Percentiles rank a stretch among this genome's conserved stretches.
Conservation (phyloP, 139 green algal genomes). For the Picochlorum sp. region DNA sequence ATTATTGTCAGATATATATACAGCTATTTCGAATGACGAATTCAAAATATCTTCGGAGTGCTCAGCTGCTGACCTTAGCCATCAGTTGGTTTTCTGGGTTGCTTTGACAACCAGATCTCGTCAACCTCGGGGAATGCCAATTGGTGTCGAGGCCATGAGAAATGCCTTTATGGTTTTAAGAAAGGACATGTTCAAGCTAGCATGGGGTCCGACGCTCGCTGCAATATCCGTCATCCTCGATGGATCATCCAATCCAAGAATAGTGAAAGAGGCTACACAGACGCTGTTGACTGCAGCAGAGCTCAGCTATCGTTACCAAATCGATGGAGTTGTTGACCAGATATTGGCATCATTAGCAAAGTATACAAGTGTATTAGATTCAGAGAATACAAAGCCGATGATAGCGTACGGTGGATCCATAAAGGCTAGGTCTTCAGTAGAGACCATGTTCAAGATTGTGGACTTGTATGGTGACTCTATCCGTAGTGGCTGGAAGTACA, state of each 20-base stretch:
- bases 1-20: conserved; percentile 50
- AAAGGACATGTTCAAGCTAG: conserved; percentile 79
- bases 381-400: conserved; percentile 34
- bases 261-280: conserved; percentile 34
- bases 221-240: conserved; percentile 89
- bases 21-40: conserved; percentile 57
- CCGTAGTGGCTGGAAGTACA: conserved; percentile 67
- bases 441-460: conserved; percentile 67
- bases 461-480: conserved; percentile 78
- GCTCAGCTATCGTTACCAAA: conserved; percentile 40
- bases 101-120: conserved; percentile 36
- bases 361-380: conserved; percentile 52
- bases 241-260: conserved; percentile 35
- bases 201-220: conserved; percentile 82
- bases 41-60: conserved; percentile 55
- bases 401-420: conserved; percentile 61
- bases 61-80: conserved; percentile 29
- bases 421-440: conserved; percentile 58
- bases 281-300: conserved; percentile 46
- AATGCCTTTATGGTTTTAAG: conserved; percentile 36
- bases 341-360: conserved; percentile 67
- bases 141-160: neutral
- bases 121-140: conserved; percentile 25
- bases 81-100: conserved; percentile 45
- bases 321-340: conserved; percentile 63